Evolutionary conservation across 139 green algal species (phyloP), one percentile per base, ranked within the genome.

Genomic region (Micractinium conductrix): DNA sequence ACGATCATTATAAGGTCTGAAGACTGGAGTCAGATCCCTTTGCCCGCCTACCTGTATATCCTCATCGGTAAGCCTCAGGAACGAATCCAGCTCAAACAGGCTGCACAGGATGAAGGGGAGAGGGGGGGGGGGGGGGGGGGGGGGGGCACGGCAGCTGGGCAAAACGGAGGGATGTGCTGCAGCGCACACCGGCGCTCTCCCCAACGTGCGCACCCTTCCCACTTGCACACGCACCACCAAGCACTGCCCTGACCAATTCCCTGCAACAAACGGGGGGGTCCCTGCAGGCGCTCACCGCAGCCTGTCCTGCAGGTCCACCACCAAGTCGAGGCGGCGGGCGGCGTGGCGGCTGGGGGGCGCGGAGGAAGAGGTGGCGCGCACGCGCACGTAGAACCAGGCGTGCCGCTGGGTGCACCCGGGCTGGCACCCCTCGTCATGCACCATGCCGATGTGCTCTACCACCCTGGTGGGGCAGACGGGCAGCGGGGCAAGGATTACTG

Each of bases 231-330:
- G n/a, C n/a, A n/a, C n/a, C n/a, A n/a, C n/a, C n/a, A n/a, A n/a
- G n/a, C n/a, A n/a, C n/a, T n/a, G n/a, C n/a, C n/a, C n/a, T n/a
- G n/a, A n/a, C n/a, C n/a, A n/a, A n/a, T n/a, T n/a, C n/a, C n/a
- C n/a, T n/a, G n/a, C n/a, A n/a, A n/a, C n/a, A n/a, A n/a, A n/a
- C n/a, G n/a, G n/a, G n/a, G n/a, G 12, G 60, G 24, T 10, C 24
- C 24, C 60, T 37, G 14, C 60, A 37, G 14, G 16, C 28, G 35
- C 33, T 9, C 78, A 74, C 62, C 78, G 62, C 3, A 75, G 78
- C 62, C 2, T 62, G 22, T 74, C 30, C 62, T 83, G 78, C 70
- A 92, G 78, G 60, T 92, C 89, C 43, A 92, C 53, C 65, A 87
- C 84, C 16, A 92, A 50, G 43, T 89, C 87, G 45, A 92, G 58